phyloP scores from a whole-genome alignment of 768 basidiomycete species.

The Trametes cinnabarina region DNA sequence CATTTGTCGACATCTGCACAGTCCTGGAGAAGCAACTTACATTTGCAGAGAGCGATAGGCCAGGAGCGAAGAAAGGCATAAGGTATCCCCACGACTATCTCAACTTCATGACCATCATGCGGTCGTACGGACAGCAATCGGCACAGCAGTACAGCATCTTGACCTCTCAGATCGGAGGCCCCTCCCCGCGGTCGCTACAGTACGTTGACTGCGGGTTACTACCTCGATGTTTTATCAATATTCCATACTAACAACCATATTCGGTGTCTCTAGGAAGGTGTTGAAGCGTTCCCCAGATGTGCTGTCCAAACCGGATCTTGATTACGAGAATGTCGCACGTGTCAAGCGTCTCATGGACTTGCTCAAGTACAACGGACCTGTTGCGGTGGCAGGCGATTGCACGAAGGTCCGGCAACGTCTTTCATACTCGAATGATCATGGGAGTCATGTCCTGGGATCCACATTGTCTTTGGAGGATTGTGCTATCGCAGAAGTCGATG shows the following conservation, averaged over 20 bases:
- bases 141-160: conserved; percentile 21
- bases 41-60: neutral
- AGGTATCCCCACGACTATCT: conserved; percentile 16
- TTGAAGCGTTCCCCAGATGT: conserved; percentile 25
- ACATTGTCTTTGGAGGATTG: conserved; percentile 22
- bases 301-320: conserved; percentile 27
- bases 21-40: conserved; percentile 16
- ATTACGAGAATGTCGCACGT: conserved; percentile 29
- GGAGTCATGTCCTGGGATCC: conserved; percentile 29
- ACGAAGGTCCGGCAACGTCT: conserved; percentile 30
- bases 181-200: neutral
- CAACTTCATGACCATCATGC: conserved; percentile 24
- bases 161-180: neutral
- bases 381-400: conserved; percentile 28
- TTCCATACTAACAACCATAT: no score
- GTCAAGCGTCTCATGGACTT: conserved; percentile 26
- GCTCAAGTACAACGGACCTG: conserved; percentile 24
- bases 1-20: conserved; percentile 15
- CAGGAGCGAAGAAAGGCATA: conserved; percentile 18
- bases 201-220: no score
- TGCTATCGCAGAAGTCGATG: conserved; percentile 23
- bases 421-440: conserved; percentile 27
- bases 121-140: conserved; percentile 18
- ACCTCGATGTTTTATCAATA: no score
- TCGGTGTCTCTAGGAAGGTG: conserved; percentile 18